Conservation (phyloP, 2,329 filamentous ascomycete genomes). For the Trichoderma sp. region DNA sequence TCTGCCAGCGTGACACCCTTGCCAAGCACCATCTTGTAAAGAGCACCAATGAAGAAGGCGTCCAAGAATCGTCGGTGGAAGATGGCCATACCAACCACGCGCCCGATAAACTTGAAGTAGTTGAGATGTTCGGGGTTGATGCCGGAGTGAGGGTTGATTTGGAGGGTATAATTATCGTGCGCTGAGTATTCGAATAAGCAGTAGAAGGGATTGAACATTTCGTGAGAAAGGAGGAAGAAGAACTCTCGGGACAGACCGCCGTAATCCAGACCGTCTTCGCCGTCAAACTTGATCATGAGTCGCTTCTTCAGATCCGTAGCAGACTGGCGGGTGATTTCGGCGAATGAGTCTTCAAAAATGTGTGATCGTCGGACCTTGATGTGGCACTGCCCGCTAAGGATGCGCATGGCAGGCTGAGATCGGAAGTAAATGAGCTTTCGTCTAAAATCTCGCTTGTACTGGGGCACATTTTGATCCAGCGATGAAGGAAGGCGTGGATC, state of each 20-base stretch:
- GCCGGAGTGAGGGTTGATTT: slow-evolving; percentile 98
- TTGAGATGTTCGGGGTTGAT: slow-evolving; percentile 99
- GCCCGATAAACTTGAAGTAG: slow-evolving; percentile 99
- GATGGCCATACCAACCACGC: slow-evolving; percentile 93
- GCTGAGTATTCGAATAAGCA: slow-evolving; percentile 99
- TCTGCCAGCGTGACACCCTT: slow-evolving; percentile 91
- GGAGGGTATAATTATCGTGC: slow-evolving; percentile 99
- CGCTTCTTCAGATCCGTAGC: slow-evolving; percentile 97
- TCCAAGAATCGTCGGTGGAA: slow-evolving; percentile 98
- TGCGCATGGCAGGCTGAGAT: slow-evolving; percentile 93
- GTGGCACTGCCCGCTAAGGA: slow-evolving; percentile 94
- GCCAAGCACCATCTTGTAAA: slow-evolving; percentile 98
- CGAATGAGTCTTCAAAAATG: slow-evolving; percentile 98
- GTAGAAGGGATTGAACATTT: slow-evolving; percentile 99
- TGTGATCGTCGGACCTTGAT: slow-evolving; percentile 96
- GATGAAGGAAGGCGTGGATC: slow-evolving; percentile 94
- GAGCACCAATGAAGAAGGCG: slow-evolving; percentile 97
- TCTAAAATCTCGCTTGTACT: slow-evolving; percentile 99
- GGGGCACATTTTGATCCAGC: slow-evolving; percentile 94
- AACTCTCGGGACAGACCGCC: slow-evolving; percentile 97
- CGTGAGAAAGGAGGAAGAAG: slow-evolving; percentile 98
- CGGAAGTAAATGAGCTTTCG: slow-evolving; percentile 99
- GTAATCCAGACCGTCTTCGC: slow-evolving; percentile 96
- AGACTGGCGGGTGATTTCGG: slow-evolving; percentile 96
- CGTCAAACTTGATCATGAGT: slow-evolving; percentile 99